Conservation (phyloP, 371 early-diverging fungal species). For the Mucor circinelloides region DNA sequence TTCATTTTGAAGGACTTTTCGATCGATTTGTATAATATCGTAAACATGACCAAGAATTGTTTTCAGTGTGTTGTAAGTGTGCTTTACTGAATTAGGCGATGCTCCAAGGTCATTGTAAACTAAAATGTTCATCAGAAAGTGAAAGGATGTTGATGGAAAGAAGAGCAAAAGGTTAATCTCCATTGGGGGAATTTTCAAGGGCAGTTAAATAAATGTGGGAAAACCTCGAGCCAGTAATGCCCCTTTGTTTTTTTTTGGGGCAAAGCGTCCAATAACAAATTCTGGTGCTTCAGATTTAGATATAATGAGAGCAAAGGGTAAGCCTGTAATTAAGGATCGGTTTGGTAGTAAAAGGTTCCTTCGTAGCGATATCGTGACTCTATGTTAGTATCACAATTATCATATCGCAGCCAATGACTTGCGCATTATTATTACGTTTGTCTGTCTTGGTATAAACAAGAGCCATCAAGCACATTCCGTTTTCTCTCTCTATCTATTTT, state of each 20-base stretch:
- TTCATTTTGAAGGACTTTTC: slow-evolving; percentile 64
- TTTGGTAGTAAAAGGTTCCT: no score
- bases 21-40: slow-evolving; percentile 84
- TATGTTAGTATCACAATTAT: no score
- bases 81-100: slow-evolving; percentile 64
- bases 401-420: no score
- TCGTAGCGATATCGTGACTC: no score
- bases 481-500: no score
- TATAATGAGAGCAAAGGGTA: no score
- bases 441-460: no score
- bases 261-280: no score
- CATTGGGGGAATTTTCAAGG: background rate
- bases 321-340: no score
- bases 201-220: background rate
- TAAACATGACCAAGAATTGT: slow-evolving; percentile 75
- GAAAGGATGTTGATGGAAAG: background rate
- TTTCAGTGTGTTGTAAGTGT: slow-evolving; percentile 69
- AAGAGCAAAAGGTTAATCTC: background rate
- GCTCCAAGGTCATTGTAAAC: slow-evolving; percentile 85
- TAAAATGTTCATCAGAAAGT: slow-evolving; percentile 73
- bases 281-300: no score
- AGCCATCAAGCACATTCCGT: no score
- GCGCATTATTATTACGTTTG: no score
- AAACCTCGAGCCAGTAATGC: background rate
- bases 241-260: background rate